Percentiles rank a stretch among this genome's conserved stretches.
Conservation (phyloP, 495 filamentous ascomycete genomes). For the Xylaria intraflava region DNA sequence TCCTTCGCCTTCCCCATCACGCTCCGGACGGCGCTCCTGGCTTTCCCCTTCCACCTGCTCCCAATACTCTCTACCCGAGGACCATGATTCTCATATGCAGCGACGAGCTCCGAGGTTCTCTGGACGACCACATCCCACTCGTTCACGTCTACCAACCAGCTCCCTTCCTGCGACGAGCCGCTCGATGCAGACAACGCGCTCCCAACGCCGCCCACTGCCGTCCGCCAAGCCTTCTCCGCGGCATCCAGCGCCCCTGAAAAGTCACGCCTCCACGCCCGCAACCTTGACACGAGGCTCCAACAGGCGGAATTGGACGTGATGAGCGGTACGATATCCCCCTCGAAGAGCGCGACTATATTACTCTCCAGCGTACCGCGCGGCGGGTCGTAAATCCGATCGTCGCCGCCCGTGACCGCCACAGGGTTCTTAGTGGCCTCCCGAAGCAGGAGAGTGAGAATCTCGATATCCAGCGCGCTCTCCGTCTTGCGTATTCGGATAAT, state of each 20-base stretch:
- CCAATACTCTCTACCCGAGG: constrained; percentile 45
- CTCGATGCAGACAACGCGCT: constrained; percentile 13
- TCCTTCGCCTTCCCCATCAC: constrained; percentile 78
- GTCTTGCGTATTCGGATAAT: constrained; percentile 68
- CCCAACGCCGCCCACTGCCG: constrained; percentile 43
- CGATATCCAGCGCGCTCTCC: constrained; percentile 70
- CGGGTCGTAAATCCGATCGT: constrained; percentile 35
- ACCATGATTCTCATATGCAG: constrained; percentile 61
- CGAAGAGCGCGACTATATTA: constrained; percentile 63
- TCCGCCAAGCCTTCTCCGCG: constrained; percentile 84
- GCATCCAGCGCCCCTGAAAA: constrained; percentile 68
- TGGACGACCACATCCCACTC: constrained; percentile 57
- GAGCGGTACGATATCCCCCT: constrained; percentile 64
- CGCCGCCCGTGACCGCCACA: constrained; percentile 24
- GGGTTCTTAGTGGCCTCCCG: constrained; percentile 52
- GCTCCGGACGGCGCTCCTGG: constrained; percentile 70
- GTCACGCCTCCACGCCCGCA: constrained; percentile 63
- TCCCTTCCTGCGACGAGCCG: constrained; percentile 21
- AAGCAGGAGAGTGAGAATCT: constrained; percentile 64
- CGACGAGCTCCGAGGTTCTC: constrained; percentile 58
- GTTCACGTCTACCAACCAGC: constrained; percentile 40
- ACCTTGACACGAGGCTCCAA: constrained; percentile 64
- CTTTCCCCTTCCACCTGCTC: constrained; percentile 76
- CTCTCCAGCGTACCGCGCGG: constrained; percentile 41
- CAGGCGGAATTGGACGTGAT: constrained; percentile 73